phyloP scores from a whole-genome alignment of 2,329 filamentous ascomycete genomes.

The Diplodia sapinea region DNA sequence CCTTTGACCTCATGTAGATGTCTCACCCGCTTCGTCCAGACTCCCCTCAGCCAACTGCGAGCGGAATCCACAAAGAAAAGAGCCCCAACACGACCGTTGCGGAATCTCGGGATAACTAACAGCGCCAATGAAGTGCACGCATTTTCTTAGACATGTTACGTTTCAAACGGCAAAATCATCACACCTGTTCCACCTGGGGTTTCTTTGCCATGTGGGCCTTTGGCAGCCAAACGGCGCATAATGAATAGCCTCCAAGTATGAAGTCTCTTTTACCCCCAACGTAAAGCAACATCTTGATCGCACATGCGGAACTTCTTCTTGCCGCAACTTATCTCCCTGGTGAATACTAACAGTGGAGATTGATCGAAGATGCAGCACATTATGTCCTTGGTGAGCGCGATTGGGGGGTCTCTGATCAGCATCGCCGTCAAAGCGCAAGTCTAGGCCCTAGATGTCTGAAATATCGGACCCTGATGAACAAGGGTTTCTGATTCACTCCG shows the following conservation, averaged over 20 bases:
- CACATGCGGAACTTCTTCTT: neutral
- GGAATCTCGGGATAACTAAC: neutral
- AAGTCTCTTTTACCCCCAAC: neutral
- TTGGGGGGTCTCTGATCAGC: neutral
- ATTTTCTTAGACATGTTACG: neutral
- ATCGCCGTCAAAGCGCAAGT: too few relatives aligned
- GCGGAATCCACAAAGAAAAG: constrained; percentile 14
- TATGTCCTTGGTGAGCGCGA: neutral
- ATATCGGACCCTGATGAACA: constrained; percentile 22
- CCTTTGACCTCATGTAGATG: neutral
- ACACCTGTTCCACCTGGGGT: neutral
- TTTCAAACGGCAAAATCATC: neutral
- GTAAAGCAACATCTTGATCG: neutral
- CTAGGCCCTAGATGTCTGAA: constrained; percentile 14
- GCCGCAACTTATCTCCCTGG: too few relatives aligned
- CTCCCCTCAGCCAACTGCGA: neutral
- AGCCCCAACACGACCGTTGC: neutral
- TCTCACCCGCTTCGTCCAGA: neutral
- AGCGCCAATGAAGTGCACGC: neutral
- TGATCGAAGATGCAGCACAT: neutral
- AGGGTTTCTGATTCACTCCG: constrained; percentile 21
- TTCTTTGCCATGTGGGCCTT: neutral
- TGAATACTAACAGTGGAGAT: neutral
- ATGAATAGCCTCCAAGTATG: neutral
- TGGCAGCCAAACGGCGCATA: neutral